Conservation (phyloP, 2,329 filamentous ascomycete species). For the Botrytis cinerea region DNA sequence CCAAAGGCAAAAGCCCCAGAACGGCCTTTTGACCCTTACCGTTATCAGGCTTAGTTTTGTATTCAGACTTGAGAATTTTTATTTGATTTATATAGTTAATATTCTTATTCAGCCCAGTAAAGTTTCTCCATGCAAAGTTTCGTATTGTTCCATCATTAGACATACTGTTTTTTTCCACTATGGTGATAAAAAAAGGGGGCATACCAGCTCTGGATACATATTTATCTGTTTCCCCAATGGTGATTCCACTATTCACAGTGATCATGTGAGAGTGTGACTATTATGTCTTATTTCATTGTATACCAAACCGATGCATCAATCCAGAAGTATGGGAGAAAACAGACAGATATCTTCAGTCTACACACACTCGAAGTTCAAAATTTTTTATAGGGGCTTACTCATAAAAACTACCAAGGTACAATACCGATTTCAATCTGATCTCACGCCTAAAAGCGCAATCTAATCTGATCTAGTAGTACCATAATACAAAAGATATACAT, state of each 20-base stretch:
- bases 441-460: background rate
- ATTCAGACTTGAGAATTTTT: background rate
- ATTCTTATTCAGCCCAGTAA: background rate
- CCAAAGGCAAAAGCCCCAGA: background rate
- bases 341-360: background rate
- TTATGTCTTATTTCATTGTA: background rate
- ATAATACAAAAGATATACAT: background rate
- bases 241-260: no score
- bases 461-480: background rate
- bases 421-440: background rate
- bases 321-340: rapidly evolving
- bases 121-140: background rate
- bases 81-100: background rate
- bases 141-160: background rate
- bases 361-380: background rate
- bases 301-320: background rate
- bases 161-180: background rate
- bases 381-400: background rate
- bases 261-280: no score
- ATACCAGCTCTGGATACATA: background rate
- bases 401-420: background rate
- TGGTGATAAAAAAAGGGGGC: rapidly evolving
- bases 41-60: background rate
- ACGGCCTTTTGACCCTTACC: no score
- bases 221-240: no score